Evolutionary conservation across 2,329 filamentous ascomycete species (phyloP), one percentile per base, ranked within the genome.

Genomic region (Clonostachys sp.): DNA sequence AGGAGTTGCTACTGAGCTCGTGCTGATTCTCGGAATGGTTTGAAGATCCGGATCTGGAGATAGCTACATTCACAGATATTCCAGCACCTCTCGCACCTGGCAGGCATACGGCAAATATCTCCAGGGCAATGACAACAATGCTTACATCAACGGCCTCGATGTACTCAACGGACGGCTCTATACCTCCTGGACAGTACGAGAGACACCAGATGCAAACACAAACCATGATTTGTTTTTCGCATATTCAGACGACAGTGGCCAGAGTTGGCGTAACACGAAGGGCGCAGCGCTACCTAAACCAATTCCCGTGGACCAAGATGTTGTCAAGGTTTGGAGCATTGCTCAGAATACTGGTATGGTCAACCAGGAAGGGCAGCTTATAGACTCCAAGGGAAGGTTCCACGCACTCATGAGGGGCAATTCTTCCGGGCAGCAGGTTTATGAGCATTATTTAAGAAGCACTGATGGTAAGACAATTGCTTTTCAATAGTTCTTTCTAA

Each of bases 321-420:
- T 34, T 9, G 20, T 16, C 18, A 13, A 54, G 8, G 49, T 52
- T n/a, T 51, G 45, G 38, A 36, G 46, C 10, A 45, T 56, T 17
- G 49, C 52, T 3, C 51, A 54, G 42, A 47, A 49, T 42, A 51
- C 49, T 47, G 51, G 50, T 8, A 50, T 54, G 42, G 47, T 56
- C n/a, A 56, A 56, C 47, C 54, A 56, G 44, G 54, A 56, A 44
- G 50, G 49, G 8, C 54, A 56, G 47, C 45, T 51, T 18, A 44
- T 56, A 13, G 49, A 51, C 24, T 42, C 47, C 5, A 12, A 33
- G 12, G 54, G 54, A 8, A 45, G 50, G 12, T 51, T 54, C 24
- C 53, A 53, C 38, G 46, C 52, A 8, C 18, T 56, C 3, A 54
- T 54, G 49, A 46, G 54, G 20, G 48, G 53, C 20, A 50, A 45